Evolutionary conservation across 1,139 yeast species (phyloP), one percentile per base, ranked within the genome.

Genomic region (Geotrichum carabidarum): DNA sequence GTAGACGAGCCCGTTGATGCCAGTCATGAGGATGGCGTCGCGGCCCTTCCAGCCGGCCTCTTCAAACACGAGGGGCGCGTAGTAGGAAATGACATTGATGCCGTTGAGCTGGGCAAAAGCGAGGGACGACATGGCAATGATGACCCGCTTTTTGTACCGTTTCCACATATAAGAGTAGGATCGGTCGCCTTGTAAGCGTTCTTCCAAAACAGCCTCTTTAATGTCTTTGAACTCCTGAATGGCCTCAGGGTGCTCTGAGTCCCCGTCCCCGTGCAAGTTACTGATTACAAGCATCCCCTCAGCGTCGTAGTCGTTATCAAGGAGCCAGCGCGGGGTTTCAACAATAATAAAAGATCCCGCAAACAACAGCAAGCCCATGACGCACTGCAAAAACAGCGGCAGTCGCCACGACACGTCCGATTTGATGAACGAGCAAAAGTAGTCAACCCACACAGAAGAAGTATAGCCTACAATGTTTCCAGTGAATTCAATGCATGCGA

Each of bases 1-100:
- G 69, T 90, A 90, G 46, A 89, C 78, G 15, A 89, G 65, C 3
- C 90, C 81, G 68, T 90, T 90, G 60, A 87, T 77, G n/a, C 97
- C 97, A 0, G 97, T 87, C 95, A 90, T 87, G 58, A 89, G 78
- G 58, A 90, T 81, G 1, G 97, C 96, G 62, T 82, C 80, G 59
- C 95, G 76, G 22, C 96, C 96, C 9, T 78, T 72, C 96, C 96
- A 90, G 27, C 97, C 97, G 2, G 96, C 96, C 64, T 87, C 86
- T 69, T 89, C 96, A 69, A 90, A 90, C 47, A 90, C 94, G 72
- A 90, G 76, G 0, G 97, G 96, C 1, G 96, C 96, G 71, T 90
- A 90, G 72, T 90, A 90, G 1, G 94, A 83, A 54, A 90, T 88
- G 57, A 90, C 90, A 66, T 90, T 90, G 68, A 90, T 91, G 63